A percentile compares a stretch with the other conserved stretches of the same genome.
Evolutionary conservation across 495 filamentous ascomycete species (phyloP).

Genomic region (Viridothelium virens): DNA sequence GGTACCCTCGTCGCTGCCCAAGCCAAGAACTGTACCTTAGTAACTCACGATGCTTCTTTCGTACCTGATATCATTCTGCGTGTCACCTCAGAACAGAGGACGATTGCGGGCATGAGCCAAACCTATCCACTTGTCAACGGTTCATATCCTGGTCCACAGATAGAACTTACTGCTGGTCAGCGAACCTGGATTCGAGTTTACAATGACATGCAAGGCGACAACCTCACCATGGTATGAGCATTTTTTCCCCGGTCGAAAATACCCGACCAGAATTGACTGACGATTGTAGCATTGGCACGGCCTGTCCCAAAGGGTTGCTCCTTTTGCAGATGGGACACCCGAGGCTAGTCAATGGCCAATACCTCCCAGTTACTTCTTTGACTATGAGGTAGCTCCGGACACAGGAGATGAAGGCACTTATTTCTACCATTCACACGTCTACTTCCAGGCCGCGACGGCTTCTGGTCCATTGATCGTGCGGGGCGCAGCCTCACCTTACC

Average conservation of each 20-base stretch:
- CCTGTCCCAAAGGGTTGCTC: conserved; percentile 45
- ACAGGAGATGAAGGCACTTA: conserved; percentile 25
- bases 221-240: conserved; percentile 47
- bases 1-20: background rate
- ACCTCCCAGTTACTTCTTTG: conserved; percentile 51
- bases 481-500: conserved; percentile 42
- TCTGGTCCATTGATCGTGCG: conserved; percentile 49
- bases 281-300: conserved; percentile 52
- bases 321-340: conserved; percentile 51
- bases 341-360: conserved; percentile 52
- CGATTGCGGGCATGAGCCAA: conserved; percentile 40
- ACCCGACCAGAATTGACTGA: conserved; percentile 16
- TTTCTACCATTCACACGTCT: conserved; percentile 31
- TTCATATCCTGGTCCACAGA: conserved; percentile 44
- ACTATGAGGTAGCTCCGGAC: conserved; percentile 43
- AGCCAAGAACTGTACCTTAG: conserved; percentile 7
- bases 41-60: conserved; percentile 38
- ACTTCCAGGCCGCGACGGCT: conserved; percentile 44
- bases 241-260: background rate
- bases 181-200: conserved; percentile 53
- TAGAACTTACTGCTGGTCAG: conserved; percentile 42
- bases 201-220: conserved; percentile 48
- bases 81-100: conserved; percentile 36
- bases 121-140: conserved; percentile 47
- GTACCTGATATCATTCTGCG: conserved; percentile 46